A percentile compares a stretch with the other conserved stretches of the same genome.
Conservation (phyloP, 1,284 basidiomycete genomes). For the Marasmius oreades region DNA sequence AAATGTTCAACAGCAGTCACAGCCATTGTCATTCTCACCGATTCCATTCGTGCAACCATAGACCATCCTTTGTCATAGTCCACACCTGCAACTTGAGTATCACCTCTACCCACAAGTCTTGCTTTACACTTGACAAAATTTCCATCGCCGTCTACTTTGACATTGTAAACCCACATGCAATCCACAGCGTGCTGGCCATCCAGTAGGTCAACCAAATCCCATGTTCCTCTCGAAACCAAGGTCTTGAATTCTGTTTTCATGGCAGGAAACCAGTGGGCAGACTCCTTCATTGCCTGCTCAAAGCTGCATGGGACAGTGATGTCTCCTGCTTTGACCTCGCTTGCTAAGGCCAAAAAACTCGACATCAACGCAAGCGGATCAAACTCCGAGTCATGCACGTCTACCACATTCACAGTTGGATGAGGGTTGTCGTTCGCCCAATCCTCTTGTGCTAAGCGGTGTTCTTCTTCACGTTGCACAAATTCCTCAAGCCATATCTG, state of each 20-base stretch:
- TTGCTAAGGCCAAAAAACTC: constrained; percentile 1
- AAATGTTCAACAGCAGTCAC: not conserved
- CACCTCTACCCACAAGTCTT: not conserved
- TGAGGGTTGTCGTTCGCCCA: not conserved
- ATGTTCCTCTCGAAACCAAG: not conserved
- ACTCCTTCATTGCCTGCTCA: constrained; percentile 2
- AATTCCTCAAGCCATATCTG: not conserved
- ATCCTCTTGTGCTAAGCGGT: not conserved
- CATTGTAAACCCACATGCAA: not conserved
- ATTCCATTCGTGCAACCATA: constrained; percentile 10
- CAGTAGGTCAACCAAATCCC: constrained; percentile 12
- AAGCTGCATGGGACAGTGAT: constrained; percentile 2
- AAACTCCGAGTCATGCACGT: not conserved
- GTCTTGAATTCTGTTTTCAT: constrained; percentile 11
- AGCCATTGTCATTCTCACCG: not conserved
- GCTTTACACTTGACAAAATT: not conserved
- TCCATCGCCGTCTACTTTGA: not conserved
- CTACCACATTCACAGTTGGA: constrained; percentile 3
- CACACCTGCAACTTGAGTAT: not conserved
- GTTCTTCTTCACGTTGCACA: not conserved
- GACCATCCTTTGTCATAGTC: constrained; percentile 4
- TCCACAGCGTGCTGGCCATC: not conserved
- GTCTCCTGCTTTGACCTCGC: constrained; percentile 4
- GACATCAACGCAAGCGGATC: not conserved
- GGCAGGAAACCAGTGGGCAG: constrained; percentile 3